Evolutionary conservation across 202 grass and related monocot genomes (phyloP), one percentile per base, ranked within the genome.

Genomic region (Carex sylvatica): DNA sequence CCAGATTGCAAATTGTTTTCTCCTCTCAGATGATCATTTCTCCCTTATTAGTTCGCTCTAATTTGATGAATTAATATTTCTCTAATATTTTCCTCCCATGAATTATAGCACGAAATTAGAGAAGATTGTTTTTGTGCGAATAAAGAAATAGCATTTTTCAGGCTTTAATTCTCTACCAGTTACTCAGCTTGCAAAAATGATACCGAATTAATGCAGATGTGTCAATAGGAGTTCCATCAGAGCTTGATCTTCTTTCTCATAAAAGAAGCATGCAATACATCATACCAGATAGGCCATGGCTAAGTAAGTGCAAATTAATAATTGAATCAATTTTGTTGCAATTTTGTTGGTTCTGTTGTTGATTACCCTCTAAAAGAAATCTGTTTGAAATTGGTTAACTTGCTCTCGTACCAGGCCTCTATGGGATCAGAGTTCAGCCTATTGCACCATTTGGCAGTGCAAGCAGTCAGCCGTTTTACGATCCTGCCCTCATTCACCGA

Each of bases 281-380:
- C 83, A 71, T 89, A 88, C 89, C 89, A 81, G 92, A 98, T 65
- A 88, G 95, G 82, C 95, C 90, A 46, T 98, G 95, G 95, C 71
- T 98, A 64, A 93, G 95, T 98, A 95, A 90, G 91, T 90, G 56
- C 70, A 76, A 53, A 65, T 83, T 58, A 65, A 65, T 20, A 56
- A 18, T 24, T 33, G 67, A 58, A 52, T 87, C 40, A 19, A 30
- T 19, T 58, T 73, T 36, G 6, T 51, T 74, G 61, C 46, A 73
- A 74, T 77, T 85, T 78, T 24, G 46, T 56, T 83, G 22, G 70
- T 68, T 68, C 3, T 82, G 30, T 83, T 84, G 55, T 26, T 61
- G 56, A 56, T 68, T 80, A 16, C 61, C n/a, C 47, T 35, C n/a
- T 81, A 60, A 85, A 83, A 87, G 19, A 84, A 53, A 67, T 72